Base-by-base conservation (phyloP, 208 protist species). In the Trypanosoma theileri region DNA sequence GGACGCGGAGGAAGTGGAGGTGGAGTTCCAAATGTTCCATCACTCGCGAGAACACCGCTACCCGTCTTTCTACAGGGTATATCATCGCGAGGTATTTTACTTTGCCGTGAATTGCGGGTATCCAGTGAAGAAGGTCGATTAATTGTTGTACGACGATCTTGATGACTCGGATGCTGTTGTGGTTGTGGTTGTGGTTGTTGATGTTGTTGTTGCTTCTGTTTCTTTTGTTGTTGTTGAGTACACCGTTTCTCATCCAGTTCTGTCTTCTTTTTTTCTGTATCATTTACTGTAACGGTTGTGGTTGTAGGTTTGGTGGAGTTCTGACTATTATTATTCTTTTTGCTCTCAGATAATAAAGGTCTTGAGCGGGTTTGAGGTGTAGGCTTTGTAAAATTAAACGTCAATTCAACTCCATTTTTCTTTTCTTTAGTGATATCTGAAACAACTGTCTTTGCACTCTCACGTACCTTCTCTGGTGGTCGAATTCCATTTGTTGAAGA, bases 331-430 rank as follows among this genome's bases (percentile, higher is more conserved):
- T 35, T 35, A 35, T 35, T 22, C 4, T 56, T 31, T 16, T 56
- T 56, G 22, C 1, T 24, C 8, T 56, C n/a, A 24, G 11, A 24
- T 31, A 16, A 24, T 9, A 35, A 3, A 13, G 19, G 16, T 40
- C 16, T 22, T 31, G 10, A 12, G n/a, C 59, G 21, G 16, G 14
- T 31, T 48, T 9, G 44, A 19, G 19, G 6, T 1, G 19, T 24
- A 24, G 4, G 16, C 26, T 53, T 63, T 52, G 60, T 26, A 9
- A 66, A 56, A 24, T 66, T 28, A 66, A 66, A 66, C 19, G 60
- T 66, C 48, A 66, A 40, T 44, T 54, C 44, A 12, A 66, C 13
- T 13, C 60, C 40, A 40, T 66, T 66, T 24, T 56, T 66, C 48
- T 56, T 66, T 13, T 28, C 4, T 40, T 54, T 66, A 24, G 48